Percentiles rank a stretch among this genome's conserved stretches.
phyloP scores from a whole-genome alignment of 2,329 filamentous ascomycete species.

The Trichoderma simmonsii region DNA sequence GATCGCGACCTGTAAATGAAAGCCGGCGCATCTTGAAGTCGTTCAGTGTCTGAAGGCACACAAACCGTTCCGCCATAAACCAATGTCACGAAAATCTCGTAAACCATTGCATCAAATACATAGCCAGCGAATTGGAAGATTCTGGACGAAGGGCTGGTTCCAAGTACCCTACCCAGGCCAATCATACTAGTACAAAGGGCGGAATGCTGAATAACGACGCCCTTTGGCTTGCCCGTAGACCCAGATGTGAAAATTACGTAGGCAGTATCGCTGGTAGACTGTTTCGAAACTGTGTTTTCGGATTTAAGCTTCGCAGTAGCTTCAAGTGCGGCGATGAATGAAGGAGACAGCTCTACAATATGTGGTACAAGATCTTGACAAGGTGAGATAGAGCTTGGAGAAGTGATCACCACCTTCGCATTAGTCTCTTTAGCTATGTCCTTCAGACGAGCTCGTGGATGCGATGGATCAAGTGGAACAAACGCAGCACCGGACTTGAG shows the following conservation, averaged over 20 bases:
- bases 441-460: slow-evolving; percentile 7
- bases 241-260: slow-evolving; percentile 8
- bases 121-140: slow-evolving; percentile 11
- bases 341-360: not conserved
- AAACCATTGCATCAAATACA: slow-evolving; percentile 1
- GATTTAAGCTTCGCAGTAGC: not conserved
- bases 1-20: not conserved
- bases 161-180: not conserved
- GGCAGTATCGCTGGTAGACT: not conserved
- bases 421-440: slow-evolving; percentile 9
- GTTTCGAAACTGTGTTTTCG: not conserved
- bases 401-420: slow-evolving; percentile 16
- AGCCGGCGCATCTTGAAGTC: not conserved
- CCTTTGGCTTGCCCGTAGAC: slow-evolving; percentile 9
- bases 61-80: not conserved
- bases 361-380: not conserved
- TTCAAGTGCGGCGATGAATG: not conserved
- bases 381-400: not conserved
- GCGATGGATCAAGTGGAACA: slow-evolving; percentile 27
- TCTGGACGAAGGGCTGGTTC: not conserved
- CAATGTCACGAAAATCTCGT: not conserved
- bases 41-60: not conserved
- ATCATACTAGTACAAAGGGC: not conserved
- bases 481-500: slow-evolving; percentile 28
- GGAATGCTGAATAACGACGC: slow-evolving; percentile 3